Evolutionary conservation across 2,329 filamentous ascomycete species (phyloP).

Genomic region (Phialemoniopsis sp.): DNA sequence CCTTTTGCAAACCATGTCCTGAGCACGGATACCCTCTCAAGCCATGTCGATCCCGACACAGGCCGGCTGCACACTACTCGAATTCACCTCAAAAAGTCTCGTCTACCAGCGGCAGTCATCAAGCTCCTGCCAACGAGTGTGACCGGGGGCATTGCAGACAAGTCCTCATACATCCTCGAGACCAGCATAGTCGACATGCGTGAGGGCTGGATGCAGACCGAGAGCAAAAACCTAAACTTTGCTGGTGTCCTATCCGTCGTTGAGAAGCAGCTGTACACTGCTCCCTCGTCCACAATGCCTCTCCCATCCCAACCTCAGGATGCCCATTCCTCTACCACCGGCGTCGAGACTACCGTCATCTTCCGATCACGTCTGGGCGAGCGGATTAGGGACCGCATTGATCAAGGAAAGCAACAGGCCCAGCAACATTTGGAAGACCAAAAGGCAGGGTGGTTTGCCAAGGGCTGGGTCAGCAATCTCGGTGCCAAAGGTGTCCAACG

Average conservation of each 20-base stretch:
- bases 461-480: constrained; percentile 45
- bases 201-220: constrained; percentile 78
- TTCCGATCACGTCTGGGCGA: constrained; percentile 71
- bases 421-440: constrained; percentile 19
- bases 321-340: constrained; percentile 39
- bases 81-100: constrained; percentile 77
- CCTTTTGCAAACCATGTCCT: constrained; percentile 79
- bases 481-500: constrained; percentile 70
- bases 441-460: constrained; percentile 24
- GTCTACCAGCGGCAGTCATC: constrained; percentile 69
- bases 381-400: constrained; percentile 53
- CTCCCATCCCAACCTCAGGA: too few species aligned
- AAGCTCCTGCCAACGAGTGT: constrained; percentile 70
- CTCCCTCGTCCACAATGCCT: constrained; percentile 15
- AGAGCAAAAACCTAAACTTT: constrained; percentile 78
- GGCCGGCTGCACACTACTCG: constrained; percentile 74
- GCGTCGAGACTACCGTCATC: constrained; percentile 69
- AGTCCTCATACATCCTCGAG: constrained; percentile 77
- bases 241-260: constrained; percentile 75
- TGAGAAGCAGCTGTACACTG: constrained; percentile 67
- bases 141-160: constrained; percentile 61
- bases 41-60: constrained; percentile 66
- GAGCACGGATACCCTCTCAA: constrained; percentile 77
- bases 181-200: constrained; percentile 74
- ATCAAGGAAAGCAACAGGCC: constrained; percentile 27